phyloP scores from a whole-genome alignment of 768 basidiomycete genomes.

The Nevesoporus exiguus region DNA sequence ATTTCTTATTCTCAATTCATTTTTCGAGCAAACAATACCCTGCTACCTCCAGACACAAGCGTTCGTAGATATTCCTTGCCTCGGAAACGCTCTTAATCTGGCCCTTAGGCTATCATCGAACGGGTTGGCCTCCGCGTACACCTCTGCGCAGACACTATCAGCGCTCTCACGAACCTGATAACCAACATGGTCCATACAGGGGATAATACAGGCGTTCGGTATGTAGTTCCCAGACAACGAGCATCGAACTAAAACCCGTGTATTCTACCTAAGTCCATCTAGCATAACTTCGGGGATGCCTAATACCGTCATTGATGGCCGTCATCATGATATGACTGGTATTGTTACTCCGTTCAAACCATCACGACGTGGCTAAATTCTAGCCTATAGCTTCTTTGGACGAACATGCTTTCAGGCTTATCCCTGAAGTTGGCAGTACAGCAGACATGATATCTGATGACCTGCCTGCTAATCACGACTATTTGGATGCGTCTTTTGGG shows the following conservation, averaged over 20 bases:
- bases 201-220: constrained; percentile 27
- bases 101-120: constrained; percentile 51
- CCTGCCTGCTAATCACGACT: constrained; percentile 84
- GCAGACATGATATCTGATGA: constrained; percentile 93
- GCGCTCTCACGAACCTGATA: constrained; percentile 54
- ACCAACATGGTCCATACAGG: constrained; percentile 47
- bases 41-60: constrained; percentile 33
- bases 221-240: constrained; percentile 2
- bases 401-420: constrained; percentile 70
- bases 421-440: constrained; percentile 73
- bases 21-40: constrained; percentile 31
- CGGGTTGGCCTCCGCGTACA: constrained; percentile 54
- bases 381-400: constrained; percentile 63
- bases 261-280: constrained; percentile 8
- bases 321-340: constrained; percentile 29
- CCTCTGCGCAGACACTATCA: constrained; percentile 75
- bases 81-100: not conserved
- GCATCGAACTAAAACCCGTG: not conserved
- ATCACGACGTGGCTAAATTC: constrained; percentile 1
- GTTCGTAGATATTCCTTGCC: constrained; percentile 31
- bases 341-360: not conserved
- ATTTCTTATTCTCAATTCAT: constrained; percentile 47
- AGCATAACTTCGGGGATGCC: constrained; percentile 1
- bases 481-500: constrained; percentile 80
- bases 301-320: constrained; percentile 3